phyloP scores from a whole-genome alignment of 768 basidiomycete genomes.

The Suillus variegatus region DNA sequence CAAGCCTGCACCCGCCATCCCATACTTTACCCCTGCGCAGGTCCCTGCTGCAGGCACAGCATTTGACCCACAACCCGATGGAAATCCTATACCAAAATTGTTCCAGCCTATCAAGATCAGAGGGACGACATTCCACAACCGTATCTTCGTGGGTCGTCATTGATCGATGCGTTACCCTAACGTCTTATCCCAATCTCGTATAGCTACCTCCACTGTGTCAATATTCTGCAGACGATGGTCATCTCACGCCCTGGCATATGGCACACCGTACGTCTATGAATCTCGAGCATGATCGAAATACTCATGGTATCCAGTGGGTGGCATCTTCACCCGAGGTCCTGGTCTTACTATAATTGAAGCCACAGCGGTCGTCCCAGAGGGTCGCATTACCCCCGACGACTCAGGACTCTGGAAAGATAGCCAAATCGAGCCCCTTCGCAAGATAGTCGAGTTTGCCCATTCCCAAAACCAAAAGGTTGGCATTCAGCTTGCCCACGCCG shows the following conservation, averaged over 20 bases:
- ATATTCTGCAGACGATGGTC: slow-evolving; percentile 58
- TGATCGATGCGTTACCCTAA: background rate
- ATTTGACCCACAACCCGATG: slow-evolving; percentile 40
- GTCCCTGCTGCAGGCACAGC: slow-evolving; percentile 47
- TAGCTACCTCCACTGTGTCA: slow-evolving; percentile 60
- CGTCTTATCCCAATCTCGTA: background rate
- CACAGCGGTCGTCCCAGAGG: slow-evolving; percentile 58
- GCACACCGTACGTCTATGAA: slow-evolving; percentile 40
- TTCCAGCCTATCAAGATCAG: slow-evolving; percentile 60
- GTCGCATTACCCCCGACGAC: slow-evolving; percentile 69
- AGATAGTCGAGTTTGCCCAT: slow-evolving; percentile 72
- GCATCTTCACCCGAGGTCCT: slow-evolving; percentile 53
- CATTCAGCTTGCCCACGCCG: slow-evolving; percentile 77
- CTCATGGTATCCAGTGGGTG: slow-evolving; percentile 40
- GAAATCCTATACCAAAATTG: slow-evolving; percentile 41
- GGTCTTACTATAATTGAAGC: slow-evolving; percentile 68
- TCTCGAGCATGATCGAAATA: background rate
- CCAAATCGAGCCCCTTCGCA: slow-evolving; percentile 47
- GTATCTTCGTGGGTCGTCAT: slow-evolving; percentile 46
- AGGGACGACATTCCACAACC: slow-evolving; percentile 53
- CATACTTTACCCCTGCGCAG: slow-evolving; percentile 52
- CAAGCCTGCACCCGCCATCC: slow-evolving; percentile 39
- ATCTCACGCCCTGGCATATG: slow-evolving; percentile 55
- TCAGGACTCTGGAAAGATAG: slow-evolving; percentile 63
- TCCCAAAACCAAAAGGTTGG: slow-evolving; percentile 68